Evolutionary conservation across 306 rosid genomes (phyloP).

Genomic region (Ormosia semicastrata): DNA sequence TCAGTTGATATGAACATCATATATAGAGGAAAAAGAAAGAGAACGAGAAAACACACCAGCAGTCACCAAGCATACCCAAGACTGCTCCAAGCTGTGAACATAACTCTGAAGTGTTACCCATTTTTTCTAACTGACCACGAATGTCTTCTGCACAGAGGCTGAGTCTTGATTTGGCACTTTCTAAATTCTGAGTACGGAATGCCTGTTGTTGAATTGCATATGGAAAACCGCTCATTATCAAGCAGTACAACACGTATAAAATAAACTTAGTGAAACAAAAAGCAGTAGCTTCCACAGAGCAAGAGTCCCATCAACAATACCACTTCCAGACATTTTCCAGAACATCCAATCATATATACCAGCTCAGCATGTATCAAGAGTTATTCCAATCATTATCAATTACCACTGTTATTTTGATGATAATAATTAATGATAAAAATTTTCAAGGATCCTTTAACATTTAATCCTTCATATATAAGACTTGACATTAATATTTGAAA

Average conservation of each 20-base stretch:
- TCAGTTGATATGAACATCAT: neutral
- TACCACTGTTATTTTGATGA: neutral
- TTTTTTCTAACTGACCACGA: conserved; percentile 68
- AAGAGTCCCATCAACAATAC: neutral
- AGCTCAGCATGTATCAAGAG: conserved; percentile 19
- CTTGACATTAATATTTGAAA: neutral
- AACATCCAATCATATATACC: conserved; percentile 3
- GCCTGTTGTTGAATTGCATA: conserved; percentile 56
- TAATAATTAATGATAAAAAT: neutral
- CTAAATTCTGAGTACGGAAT: conserved; percentile 86
- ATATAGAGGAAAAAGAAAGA: neutral
- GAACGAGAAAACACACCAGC: conserved; percentile 63
- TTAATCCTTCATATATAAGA: conserved; percentile 20
- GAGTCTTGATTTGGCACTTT: conserved; percentile 96
- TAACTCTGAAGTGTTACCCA: conserved; percentile 74
- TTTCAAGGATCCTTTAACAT: neutral
- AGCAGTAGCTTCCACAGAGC: conserved; percentile 1
- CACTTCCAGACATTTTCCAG: neutral
- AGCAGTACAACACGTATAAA: conserved; percentile 4
- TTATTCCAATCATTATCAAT: conserved; percentile 1
- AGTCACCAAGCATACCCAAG: conserved; percentile 97
- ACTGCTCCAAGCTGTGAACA: conserved; percentile 99
- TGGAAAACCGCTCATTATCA: conserved; percentile 25
- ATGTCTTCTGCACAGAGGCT: conserved; percentile 76
- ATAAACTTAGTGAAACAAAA: neutral